phyloP scores from a whole-genome alignment of 345 rosid species.

The Mallotus nudiflorus region DNA sequence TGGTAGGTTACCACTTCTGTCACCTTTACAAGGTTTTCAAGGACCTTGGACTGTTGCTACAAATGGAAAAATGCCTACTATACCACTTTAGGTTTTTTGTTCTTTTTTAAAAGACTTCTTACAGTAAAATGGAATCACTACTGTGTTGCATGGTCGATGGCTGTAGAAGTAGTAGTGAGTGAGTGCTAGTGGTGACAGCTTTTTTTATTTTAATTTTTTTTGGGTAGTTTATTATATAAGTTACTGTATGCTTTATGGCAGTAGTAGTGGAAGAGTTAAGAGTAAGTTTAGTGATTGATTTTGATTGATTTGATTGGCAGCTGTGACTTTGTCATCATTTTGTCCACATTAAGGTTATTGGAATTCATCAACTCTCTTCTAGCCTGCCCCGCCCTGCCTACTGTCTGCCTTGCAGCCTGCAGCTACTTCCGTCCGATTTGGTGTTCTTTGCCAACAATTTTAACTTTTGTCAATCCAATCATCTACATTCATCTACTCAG shows the following conservation, averaged over 20 bases:
- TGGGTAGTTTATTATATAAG: background rate
- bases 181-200: background rate
- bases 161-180: no score
- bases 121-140: slow-evolving; percentile 42
- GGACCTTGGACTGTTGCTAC: slow-evolving; percentile 44
- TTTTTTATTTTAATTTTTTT: background rate
- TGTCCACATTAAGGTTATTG: background rate
- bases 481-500: background rate
- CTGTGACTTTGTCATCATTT: background rate
- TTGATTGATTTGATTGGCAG: slow-evolving; percentile 12
- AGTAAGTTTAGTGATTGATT: background rate
- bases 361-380: background rate
- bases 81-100: no score
- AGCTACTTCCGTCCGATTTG: background rate
- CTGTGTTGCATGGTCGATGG: slow-evolving; percentile 14
- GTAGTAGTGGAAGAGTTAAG: background rate
- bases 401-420: background rate
- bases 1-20: slow-evolving; percentile 45
- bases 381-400: background rate
- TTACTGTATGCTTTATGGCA: background rate
- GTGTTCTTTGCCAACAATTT: background rate
- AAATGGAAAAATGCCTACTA: slow-evolving; percentile 57
- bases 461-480: background rate
- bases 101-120: background rate
- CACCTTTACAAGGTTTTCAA: slow-evolving; percentile 38